Evolutionary conservation across 78 protist genomes (phyloP), one percentile per base, ranked within the genome.

Genomic region (Pelomyxa schiedti): DNA sequence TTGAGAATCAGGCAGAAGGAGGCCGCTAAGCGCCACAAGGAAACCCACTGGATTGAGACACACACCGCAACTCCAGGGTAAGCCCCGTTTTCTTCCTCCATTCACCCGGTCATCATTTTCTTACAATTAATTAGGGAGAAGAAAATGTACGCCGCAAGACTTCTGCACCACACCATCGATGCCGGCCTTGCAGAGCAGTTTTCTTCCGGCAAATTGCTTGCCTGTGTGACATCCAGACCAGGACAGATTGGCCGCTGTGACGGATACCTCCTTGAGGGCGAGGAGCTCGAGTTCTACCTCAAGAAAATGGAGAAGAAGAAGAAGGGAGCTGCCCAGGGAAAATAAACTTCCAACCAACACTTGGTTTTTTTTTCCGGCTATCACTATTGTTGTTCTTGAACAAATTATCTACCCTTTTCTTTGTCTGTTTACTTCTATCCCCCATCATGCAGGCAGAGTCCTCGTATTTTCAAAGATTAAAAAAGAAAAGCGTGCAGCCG

Each of bases 221-320:
- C 98, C 42, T 0, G 76, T 75, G 84, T 97, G 90, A 69, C 99
- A 73, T 85, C 92, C 53, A 77, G 97, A 53, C 98, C 98, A 30
- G 98, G 98, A 47, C 99, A 96, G 88, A 70, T 84, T 68, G 99
- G 99, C 40, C 92, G 96, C 53, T 75, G 86, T 78, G 98, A 97
- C 81, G 99, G 99, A 64, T 92, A 92, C 94, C 73, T 98, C 83
- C 96, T 98, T 35, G 99, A 98, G 82, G 99, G 99, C 52, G 86
- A 90, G 43, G 99, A 98, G 88, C 90, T 98, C 36, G 94, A 89
- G 63, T 97, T 97, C 98, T 98, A 98, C 92, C 43, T 67, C 74
- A 77, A 79, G 78, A 94, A 93, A 88, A 69, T 96, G 82, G 77
- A 76, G 58, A 80, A 91, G 84, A 94, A 95, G 93, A 86, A 86